Percentiles rank a stretch among this genome's conserved stretches.
Conservation (phyloP, 2,329 filamentous ascomycete genomes). For the Claviceps cyperi region DNA sequence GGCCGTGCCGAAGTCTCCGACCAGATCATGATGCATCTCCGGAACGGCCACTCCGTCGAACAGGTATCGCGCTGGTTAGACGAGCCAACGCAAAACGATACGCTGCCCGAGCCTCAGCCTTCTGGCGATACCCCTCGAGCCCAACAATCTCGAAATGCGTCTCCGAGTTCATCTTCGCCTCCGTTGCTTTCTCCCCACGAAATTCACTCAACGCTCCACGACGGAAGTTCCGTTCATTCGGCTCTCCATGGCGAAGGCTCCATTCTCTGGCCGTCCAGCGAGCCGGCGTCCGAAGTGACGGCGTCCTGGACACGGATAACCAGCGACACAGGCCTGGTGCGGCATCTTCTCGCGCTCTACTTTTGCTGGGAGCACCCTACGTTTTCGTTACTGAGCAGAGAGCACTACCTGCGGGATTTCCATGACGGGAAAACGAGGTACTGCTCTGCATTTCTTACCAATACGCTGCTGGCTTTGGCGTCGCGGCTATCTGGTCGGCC, state of each 20-base stretch:
- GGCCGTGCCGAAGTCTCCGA: conserved; percentile 33
- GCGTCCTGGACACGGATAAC: conserved; percentile 48
- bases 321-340: conserved; percentile 38
- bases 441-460: conserved; percentile 52
- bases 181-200: not conserved
- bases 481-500: conserved; percentile 53
- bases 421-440: conserved; percentile 42
- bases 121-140: not conserved
- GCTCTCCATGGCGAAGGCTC: not conserved
- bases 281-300: conserved; percentile 11
- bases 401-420: conserved; percentile 54
- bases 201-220: not conserved
- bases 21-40: conserved; percentile 37
- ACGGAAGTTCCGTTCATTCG: not conserved
- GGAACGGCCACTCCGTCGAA: conserved; percentile 37
- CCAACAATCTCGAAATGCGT: not conserved
- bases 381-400: conserved; percentile 55
- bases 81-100: conserved; percentile 3
- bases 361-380: conserved; percentile 66
- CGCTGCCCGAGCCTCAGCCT: not conserved
- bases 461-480: conserved; percentile 48
- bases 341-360: conserved; percentile 50
- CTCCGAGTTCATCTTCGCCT: not conserved
- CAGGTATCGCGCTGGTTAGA: conserved; percentile 39
- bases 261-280: conserved; percentile 9